Conservation (phyloP, 306 rosid genomes). For the barrel medic (Medicago truncatula) region DNA sequence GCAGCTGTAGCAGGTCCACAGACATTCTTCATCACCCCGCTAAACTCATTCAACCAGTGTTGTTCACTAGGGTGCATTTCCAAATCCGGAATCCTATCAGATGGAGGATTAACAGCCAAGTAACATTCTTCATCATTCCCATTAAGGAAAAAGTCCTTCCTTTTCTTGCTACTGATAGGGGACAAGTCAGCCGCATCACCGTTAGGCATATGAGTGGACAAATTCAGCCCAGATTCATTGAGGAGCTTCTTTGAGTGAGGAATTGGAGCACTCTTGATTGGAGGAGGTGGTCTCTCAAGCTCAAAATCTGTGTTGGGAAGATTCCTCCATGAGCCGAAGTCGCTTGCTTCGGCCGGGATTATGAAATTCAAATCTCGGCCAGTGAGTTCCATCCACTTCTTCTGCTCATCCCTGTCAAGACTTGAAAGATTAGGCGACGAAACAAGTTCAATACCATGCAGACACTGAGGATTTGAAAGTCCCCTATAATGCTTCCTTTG, state of each 20-base stretch:
- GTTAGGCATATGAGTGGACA: conserved; percentile 57
- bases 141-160: conserved; percentile 66
- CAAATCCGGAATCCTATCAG: conserved; percentile 63
- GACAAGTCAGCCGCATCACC: conserved; percentile 69
- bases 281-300: conserved; percentile 72
- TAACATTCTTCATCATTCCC: conserved; percentile 58
- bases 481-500: conserved; percentile 91
- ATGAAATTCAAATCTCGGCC: conserved; percentile 82
- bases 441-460: conserved; percentile 82
- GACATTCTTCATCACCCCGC: conserved; percentile 84
- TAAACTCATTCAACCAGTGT: conserved; percentile 73
- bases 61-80: conserved; percentile 62
- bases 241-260: conserved; percentile 71
- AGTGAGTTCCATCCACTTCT: conserved; percentile 86
- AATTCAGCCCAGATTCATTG: conserved; percentile 73
- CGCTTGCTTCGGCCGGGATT: conserved; percentile 79
- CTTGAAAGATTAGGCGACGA: conserved; percentile 60
- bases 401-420: conserved; percentile 70
- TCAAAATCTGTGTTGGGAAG: conserved; percentile 81
- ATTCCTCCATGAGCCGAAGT: conserved; percentile 86
- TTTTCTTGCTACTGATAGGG: conserved; percentile 67
- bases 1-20: conserved; percentile 93
- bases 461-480: conserved; percentile 90
- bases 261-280: conserved; percentile 58
- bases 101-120: conserved; percentile 74